phyloP scores from a whole-genome alignment of 2,329 filamentous ascomycete species.

The Madurella fahalii region DNA sequence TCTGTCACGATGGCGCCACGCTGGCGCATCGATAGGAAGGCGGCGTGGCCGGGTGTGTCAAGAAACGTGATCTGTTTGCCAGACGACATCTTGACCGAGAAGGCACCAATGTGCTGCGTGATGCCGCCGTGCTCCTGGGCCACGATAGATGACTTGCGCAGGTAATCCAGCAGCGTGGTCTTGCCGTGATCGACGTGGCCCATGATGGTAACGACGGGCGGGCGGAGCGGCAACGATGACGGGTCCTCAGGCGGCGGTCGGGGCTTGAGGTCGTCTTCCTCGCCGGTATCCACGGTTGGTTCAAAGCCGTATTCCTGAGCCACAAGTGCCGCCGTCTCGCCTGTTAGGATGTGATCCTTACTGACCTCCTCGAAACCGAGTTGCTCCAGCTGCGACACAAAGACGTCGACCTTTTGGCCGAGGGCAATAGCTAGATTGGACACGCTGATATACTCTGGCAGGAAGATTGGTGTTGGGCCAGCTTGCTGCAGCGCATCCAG shows the following conservation, averaged over 20 bases:
- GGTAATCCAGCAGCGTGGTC: conserved; percentile 89
- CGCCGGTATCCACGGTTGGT: conserved; percentile 66
- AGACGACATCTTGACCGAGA: conserved; percentile 80
- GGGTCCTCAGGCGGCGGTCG: conserved; percentile 65
- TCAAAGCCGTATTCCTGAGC: conserved; percentile 92
- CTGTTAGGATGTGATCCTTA: conserved; percentile 80
- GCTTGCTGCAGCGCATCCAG: conserved; percentile 36
- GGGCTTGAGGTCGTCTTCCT: conserved; percentile 65
- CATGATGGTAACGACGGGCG: conserved; percentile 98
- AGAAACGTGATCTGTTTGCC: conserved; percentile 94
- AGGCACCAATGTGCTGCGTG: conserved; percentile 97
- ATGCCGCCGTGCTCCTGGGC: conserved; percentile 93
- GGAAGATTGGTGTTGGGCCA: conserved; percentile 57
- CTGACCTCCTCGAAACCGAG: conserved; percentile 86
- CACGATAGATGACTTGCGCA: conserved; percentile 88
- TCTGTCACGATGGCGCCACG: conserved; percentile 94
- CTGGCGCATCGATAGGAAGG: conserved; percentile 93
- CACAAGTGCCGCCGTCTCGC: conserved; percentile 85
- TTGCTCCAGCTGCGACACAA: conserved; percentile 71
- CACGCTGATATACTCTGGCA: conserved; percentile 93
- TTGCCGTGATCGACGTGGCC: conserved; percentile 98
- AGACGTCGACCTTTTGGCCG: conserved; percentile 64
- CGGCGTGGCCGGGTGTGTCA: conserved; percentile 93
- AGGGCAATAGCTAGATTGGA: conserved; percentile 73
- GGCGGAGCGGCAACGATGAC: conserved; percentile 65